Percentiles rank a stretch among this genome's conserved stretches.
Evolutionary conservation across 164 flowering plant genomes (phyloP).

Genomic region (Annona cherimola): DNA sequence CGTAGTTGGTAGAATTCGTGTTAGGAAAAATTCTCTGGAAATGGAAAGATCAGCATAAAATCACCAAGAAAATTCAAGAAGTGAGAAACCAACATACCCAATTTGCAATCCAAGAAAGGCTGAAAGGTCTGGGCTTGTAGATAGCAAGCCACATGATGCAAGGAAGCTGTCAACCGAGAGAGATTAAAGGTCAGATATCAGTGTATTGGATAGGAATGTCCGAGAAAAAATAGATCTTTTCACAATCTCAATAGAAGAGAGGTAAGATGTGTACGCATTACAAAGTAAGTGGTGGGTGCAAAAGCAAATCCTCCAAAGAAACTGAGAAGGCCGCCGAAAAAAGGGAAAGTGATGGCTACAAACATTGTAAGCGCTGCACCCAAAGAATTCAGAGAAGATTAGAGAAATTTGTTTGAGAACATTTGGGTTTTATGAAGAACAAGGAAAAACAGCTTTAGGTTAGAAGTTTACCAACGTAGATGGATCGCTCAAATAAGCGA

Average conservation of each 20-base stretch:
- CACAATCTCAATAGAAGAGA: background rate
- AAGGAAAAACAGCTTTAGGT: too few relatives aligned
- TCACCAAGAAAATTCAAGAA: background rate
- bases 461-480: constrained; percentile 51
- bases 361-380: constrained; percentile 63
- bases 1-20: background rate
- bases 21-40: background rate
- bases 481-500: constrained; percentile 37
- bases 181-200: background rate
- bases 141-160: constrained; percentile 69
- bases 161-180: constrained; percentile 49
- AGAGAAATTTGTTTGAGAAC: too few relatives aligned
- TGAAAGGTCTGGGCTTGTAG: constrained; percentile 47
- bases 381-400: background rate
- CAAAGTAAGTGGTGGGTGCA: constrained; percentile 58
- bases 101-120: constrained; percentile 56
- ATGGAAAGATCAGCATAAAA: background rate
- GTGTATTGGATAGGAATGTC: background rate
- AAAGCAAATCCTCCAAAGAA: constrained; percentile 78
- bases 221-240: background rate
- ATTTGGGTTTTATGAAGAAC: background rate
- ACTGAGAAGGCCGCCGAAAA: constrained; percentile 68
- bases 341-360: constrained; percentile 56
- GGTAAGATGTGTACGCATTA: constrained; percentile 19
- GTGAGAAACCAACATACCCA: constrained; percentile 40